Percentiles rank a stretch among this genome's conserved stretches.
Conservation (phyloP, 768 basidiomycete genomes). For the Serendipita sp. region DNA sequence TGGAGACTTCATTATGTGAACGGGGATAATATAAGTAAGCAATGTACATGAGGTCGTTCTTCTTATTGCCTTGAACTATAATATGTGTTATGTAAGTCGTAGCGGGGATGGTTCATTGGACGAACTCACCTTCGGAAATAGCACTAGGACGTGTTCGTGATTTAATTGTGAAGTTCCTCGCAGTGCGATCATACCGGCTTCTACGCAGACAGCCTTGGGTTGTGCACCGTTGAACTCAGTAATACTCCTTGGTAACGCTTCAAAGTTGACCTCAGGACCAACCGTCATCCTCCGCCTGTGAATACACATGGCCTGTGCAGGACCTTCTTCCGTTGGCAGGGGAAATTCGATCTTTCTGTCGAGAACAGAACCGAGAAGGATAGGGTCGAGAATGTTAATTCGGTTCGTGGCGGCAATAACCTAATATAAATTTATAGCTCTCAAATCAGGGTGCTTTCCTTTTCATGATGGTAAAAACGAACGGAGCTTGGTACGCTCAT, state of each 20-base stretch:
- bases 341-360: constrained; percentile 99
- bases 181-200: constrained; percentile 97
- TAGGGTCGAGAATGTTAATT: constrained; percentile 96
- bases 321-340: constrained; percentile 87
- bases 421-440: constrained; percentile 24
- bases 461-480: constrained; percentile 1
- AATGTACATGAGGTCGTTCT: constrained; percentile 93
- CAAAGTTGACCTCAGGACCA: constrained; percentile 80
- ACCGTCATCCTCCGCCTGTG: constrained; percentile 94
- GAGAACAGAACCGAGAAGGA: constrained; percentile 93
- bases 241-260: constrained; percentile 88
- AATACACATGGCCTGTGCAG: constrained; percentile 89
- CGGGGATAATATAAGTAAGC: constrained; percentile 27
- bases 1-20: too few species aligned
- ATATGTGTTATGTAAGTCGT: constrained; percentile 6
- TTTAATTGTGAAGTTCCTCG: constrained; percentile 75
- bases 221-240: constrained; percentile 98
- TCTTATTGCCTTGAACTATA: constrained; percentile 97
- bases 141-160: constrained; percentile 91
- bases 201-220: constrained; percentile 93
- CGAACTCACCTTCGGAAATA: constrained; percentile 57
- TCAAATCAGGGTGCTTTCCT: too few species aligned
- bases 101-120: background rate
- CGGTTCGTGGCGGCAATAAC: constrained; percentile 98
- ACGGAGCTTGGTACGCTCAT: constrained; percentile 87